phyloP scores from a whole-genome alignment of 1,284 basidiomycete genomes.

The Leccinum subrobustum region DNA sequence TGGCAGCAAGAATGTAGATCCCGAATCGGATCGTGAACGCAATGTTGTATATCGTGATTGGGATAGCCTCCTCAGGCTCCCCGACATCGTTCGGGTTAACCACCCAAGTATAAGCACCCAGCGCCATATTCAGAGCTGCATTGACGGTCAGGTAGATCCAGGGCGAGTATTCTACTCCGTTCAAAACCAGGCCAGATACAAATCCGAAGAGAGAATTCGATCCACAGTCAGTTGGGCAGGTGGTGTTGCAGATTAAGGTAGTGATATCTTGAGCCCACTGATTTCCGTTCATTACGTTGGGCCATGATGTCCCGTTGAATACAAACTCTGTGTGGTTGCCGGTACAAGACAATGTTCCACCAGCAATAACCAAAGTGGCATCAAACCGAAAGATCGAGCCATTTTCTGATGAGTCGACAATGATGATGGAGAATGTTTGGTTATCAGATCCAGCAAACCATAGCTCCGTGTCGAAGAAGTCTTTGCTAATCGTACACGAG shows the following conservation, averaged over 20 bases:
- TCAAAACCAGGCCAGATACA: too few species aligned
- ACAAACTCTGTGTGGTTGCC: accelerated
- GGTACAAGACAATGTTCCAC: neutral
- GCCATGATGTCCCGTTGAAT: neutral
- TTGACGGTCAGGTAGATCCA: too few species aligned
- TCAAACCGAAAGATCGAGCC: neutral
- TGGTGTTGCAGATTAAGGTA: neutral
- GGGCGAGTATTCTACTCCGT: too few species aligned
- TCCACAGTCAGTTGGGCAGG: too few species aligned
- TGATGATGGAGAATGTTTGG: neutral
- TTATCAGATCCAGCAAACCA: neutral
- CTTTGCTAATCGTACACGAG: neutral
- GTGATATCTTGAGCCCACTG: neutral
- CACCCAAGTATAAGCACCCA: too few species aligned
- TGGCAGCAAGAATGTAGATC: neutral
- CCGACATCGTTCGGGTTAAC: neutral
- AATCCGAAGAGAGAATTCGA: too few species aligned
- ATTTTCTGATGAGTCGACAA: neutral
- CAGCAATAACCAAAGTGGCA: neutral
- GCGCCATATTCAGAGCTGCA: too few species aligned
- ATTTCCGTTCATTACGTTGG: neutral
- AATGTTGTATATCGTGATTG: neutral
- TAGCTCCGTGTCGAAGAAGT: neutral
- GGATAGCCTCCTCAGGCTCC: too few species aligned
- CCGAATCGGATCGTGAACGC: neutral